These are phyloP conservation scores for Ophiorrhiza pumila DNA, from an alignment of 257 asterid species.

Conservation along the genomic window DNA sequence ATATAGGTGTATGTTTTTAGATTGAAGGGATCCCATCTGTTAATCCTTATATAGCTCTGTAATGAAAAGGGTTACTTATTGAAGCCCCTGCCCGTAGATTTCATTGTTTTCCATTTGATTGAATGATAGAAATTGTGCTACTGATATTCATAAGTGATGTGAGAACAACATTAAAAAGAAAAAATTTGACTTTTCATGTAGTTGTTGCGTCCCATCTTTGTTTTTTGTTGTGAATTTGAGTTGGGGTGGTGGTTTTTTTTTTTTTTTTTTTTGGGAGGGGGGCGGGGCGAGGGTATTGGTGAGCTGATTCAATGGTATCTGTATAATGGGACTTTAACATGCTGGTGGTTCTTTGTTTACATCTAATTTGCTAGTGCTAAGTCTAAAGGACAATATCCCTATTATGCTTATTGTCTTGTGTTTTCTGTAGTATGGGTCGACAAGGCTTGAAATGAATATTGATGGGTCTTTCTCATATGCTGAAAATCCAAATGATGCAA, in stretches of 20 bases:
- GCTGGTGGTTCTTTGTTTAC: neutral
- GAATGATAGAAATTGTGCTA: neutral
- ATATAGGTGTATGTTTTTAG: neutral
- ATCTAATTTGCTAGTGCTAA: neutral
- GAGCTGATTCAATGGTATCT: neutral
- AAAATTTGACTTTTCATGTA: neutral
- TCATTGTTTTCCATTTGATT: neutral
- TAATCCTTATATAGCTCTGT: neutral
- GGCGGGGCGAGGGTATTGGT: no score
- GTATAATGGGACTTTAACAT: neutral
- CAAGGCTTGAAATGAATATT: constrained; percentile 78
- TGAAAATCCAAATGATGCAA: constrained; percentile 52
- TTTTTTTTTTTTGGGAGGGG: no score
- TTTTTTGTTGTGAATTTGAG: no score
- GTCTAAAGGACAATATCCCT: no score
- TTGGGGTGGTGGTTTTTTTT: no score
- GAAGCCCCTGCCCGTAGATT: neutral
- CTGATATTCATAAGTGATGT: neutral
- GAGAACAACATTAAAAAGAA: no score
- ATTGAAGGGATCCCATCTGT: neutral
- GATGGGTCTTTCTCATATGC: constrained; percentile 88
- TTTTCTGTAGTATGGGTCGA: constrained; percentile 72
- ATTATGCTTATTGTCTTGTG: constrained; percentile 27
- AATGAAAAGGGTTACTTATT: neutral
- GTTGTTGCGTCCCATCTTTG: neutral